Evolutionary conservation across 306 rosid species (phyloP), one percentile per base, ranked within the genome.

Genomic region (Quercus cerris): DNA sequence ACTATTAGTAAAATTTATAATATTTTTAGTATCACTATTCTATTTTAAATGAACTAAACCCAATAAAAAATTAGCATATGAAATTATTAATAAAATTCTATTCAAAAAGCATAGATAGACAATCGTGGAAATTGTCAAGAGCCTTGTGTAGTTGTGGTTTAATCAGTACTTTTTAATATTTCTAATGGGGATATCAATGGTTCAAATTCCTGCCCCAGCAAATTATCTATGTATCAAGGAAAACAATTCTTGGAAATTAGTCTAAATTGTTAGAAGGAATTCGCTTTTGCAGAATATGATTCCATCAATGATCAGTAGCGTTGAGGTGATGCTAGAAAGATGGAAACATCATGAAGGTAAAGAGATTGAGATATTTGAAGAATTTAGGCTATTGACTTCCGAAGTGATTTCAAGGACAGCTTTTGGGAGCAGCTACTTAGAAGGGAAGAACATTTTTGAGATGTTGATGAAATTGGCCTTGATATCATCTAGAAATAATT

Each of bases 341-440:
- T 83, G 86, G 86, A 77, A 68, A 49, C 0, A 10, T 11, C 59
- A 74, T 22, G 80, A 67, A 68, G 80, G 86, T 0, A 59, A 74
- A 83, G 86, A 83, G 63, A 51, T 78, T 41, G 86, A 83, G 3
- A 77, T 83, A 41, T 58, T 14, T 54, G 77, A 79, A 55, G 83
- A 83, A 27, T 83, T 83, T 58, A 78, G 73, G 66, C 49, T 73
- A 41, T 58, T 75, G 77, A 78, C 80, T 12, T 66, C 83, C 27
- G 80, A 83, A 49, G 74, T 78, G 30, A 83, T 83, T 31, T 74
- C 80, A 3, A 83, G 79, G 55, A 74, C 76, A 3, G 82, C 76
- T 33, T 83, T 83, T 83, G 83, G 80, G 25, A 83, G 83, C 74
- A 75, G 75, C 68, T 75, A 83, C 59, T 11, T 59, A 10, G 81